Conservation (phyloP, 768 basidiomycete genomes). For the Strobilomyces dryophilus region DNA sequence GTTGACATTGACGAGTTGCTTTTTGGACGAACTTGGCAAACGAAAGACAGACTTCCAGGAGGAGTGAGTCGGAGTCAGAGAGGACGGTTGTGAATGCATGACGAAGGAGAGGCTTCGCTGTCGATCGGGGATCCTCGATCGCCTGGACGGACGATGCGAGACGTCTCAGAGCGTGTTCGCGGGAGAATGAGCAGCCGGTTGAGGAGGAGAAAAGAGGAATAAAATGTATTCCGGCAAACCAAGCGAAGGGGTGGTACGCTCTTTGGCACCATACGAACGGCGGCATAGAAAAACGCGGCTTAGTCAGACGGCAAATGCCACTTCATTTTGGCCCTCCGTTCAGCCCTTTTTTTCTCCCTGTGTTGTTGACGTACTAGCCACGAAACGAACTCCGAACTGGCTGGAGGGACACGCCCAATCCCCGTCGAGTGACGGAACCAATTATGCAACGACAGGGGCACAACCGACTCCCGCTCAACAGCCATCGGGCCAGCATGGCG, state of each 20-base stretch:
- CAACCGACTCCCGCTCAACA: background rate
- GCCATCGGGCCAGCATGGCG: background rate
- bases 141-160: background rate
- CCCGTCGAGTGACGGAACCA: background rate
- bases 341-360: background rate
- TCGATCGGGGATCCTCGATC: constrained; percentile 26
- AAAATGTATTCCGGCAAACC: constrained; percentile 18
- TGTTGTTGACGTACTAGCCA: background rate
- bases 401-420: background rate
- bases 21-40: constrained; percentile 64
- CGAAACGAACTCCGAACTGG: background rate
- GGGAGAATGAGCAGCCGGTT: constrained; percentile 6
- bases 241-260: constrained; percentile 12
- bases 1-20: constrained; percentile 35
- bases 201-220: constrained; percentile 5
- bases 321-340: constrained; percentile 6
- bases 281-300: constrained; percentile 13
- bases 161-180: constrained; percentile 1
- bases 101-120: constrained; percentile 9
- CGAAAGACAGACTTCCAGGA: constrained; percentile 77
- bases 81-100: constrained; percentile 26
- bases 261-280: constrained; percentile 11
- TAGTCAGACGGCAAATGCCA: constrained; percentile 32
- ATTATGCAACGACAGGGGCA: background rate
- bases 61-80: constrained; percentile 25